Base-by-base conservation (phyloP, 2,329 filamentous ascomycete genomes). In the Iodosphaeria phyllophila region DNA sequence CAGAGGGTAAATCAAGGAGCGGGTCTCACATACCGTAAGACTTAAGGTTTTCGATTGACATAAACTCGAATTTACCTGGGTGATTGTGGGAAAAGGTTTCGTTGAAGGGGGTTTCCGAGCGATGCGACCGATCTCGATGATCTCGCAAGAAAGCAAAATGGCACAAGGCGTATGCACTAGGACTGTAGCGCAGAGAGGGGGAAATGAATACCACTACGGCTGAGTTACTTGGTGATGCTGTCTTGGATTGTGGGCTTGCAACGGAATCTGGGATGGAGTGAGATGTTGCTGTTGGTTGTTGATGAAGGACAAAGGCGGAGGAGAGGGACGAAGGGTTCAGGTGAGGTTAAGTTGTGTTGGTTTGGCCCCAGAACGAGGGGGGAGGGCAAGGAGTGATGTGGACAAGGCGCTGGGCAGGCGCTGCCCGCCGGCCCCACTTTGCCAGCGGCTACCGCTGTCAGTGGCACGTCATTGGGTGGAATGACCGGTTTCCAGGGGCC, bases 21-120 rank as follows among this genome's bases (percentile, higher is more conserved):
- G 6, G 17, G 19, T 6, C 9, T 5, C 28, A 64, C 78, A 51
- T 61, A 89, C 79, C 79, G 74, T 82, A 82, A 67, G 75, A 74
- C 73, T 89, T 89, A 62, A 91, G 77, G 71, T 91, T 91, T 83
- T 89, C 78, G 78, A 89, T 89, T 73, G 80, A 89, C 80, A 89
- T 89, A 84, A 82, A 84, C 75, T 77, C 74, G 73, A 63, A 64
- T 68, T 71, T 72, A 66, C 48, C 50, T 56, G 61, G 63, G 58
- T 56, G 42, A 50, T 52, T 43, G 51, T 57, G 61, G 59, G 63
- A 56, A 63, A 49, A 52, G 56, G 52, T 59, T 56, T 49, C 53
- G 38, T 50, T 41, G 38, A 42, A 38, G 32, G 38, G 43, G 39
- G 37, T 35, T 32, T 37, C 30, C 42, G 35, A 40, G 36, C 44